Percentiles rank a stretch among this genome's conserved stretches.
phyloP scores from a whole-genome alignment of 345 rosid genomes.

The Lumnitzera racemosa region DNA sequence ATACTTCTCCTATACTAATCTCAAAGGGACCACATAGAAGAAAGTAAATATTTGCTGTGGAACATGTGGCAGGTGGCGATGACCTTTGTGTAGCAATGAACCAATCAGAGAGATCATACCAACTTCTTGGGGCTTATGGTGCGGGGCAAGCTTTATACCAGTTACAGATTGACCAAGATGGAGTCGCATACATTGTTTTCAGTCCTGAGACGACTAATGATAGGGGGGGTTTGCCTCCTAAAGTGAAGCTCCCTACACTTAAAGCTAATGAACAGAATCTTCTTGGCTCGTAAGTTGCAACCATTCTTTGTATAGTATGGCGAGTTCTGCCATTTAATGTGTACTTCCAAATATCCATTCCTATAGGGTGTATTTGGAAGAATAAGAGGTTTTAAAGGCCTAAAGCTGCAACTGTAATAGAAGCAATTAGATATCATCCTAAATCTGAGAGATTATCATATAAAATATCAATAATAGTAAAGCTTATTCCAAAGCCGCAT shows the following conservation, averaged over 20 bases:
- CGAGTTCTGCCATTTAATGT: too few species aligned
- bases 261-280: conserved; percentile 37
- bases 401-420: too few species aligned
- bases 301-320: background rate
- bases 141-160: conserved; percentile 67
- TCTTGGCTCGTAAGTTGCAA: background rate
- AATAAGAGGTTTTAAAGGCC: too few species aligned
- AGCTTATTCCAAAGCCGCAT: too few species aligned
- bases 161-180: conserved; percentile 29
- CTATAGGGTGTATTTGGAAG: too few species aligned
- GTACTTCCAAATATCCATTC: too few species aligned
- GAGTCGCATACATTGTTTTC: conserved; percentile 33
- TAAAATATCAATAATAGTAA: too few species aligned
- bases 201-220: conserved; percentile 22
- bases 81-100: conserved; percentile 79
- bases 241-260: conserved; percentile 59
- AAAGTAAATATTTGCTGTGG: background rate
- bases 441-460: too few species aligned
- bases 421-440: too few species aligned
- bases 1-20: too few species aligned
- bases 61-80: conserved; percentile 41
- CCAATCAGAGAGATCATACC: conserved; percentile 74
- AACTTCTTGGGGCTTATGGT: conserved; percentile 73
- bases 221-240: conserved; percentile 18
- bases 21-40: too few species aligned